A percentile compares a stretch with the other conserved stretches of the same genome.
These are phyloP conservation scores for Misopates orontium DNA, from an alignment of 257 asterid species.

Conservation along the genomic window DNA sequence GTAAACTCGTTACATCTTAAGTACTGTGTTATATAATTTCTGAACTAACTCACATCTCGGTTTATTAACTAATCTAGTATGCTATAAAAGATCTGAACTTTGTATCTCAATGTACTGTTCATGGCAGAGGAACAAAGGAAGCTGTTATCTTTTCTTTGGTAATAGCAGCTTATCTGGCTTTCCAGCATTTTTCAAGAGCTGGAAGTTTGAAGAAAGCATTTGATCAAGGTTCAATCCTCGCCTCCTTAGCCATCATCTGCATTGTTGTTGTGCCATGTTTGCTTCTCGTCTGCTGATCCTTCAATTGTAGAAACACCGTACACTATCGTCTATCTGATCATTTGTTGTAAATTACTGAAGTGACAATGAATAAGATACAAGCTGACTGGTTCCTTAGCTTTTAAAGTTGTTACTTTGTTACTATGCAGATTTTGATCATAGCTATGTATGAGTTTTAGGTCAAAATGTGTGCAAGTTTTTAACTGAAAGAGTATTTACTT, in stretches of 20 bases:
- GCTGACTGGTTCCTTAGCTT: background rate
- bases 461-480: conserved; percentile 10
- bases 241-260: conserved; percentile 76
- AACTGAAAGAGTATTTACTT: background rate
- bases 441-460: background rate
- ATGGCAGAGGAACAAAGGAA: conserved; percentile 81
- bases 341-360: conserved; percentile 26
- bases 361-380: background rate
- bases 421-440: conserved; percentile 3
- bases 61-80: background rate
- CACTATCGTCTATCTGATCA: background rate
- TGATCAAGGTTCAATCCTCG: conserved; percentile 78
- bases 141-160: conserved; percentile 67
- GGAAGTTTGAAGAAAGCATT: conserved; percentile 72
- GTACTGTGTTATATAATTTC: background rate
- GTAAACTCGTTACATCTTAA: no score
- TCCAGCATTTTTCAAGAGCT: conserved; percentile 73
- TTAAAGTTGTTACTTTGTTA: conserved; percentile 10
- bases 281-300: conserved; percentile 63
- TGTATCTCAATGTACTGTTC: conserved; percentile 28
- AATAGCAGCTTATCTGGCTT: conserved; percentile 84
- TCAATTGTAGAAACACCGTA: conserved; percentile 5
- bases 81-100: conserved; percentile 13
- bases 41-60: background rate
- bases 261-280: conserved; percentile 61